Conservation (phyloP, 495 filamentous ascomycete species). For the Hypoxylon crocopeplum region DNA sequence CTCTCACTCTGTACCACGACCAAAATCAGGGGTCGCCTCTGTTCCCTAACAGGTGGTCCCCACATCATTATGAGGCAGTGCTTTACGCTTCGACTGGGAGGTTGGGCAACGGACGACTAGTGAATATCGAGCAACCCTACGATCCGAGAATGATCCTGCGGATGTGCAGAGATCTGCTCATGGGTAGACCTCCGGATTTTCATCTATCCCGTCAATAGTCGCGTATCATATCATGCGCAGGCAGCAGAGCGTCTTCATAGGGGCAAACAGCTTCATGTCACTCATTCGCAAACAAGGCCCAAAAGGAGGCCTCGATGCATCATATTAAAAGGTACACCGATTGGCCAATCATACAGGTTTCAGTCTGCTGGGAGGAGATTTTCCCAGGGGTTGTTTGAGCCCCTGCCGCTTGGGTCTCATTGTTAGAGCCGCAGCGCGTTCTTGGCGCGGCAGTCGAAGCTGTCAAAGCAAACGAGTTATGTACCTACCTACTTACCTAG, state of each 20-base stretch:
- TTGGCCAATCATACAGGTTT: slow-evolving; percentile 24
- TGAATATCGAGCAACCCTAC: no score
- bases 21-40: no score
- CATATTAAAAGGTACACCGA: background rate
- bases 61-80: no score
- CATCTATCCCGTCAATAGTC: slow-evolving; percentile 4
- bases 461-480: background rate
- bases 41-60: no score
- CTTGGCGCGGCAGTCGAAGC: slow-evolving; percentile 18
- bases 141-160: no score
- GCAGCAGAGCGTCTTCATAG: background rate
- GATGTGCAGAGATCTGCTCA: slow-evolving; percentile 16
- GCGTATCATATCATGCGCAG: slow-evolving; percentile 14
- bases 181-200: slow-evolving; percentile 4
- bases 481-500: background rate
- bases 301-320: background rate
- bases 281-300: slow-evolving; percentile 6
- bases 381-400: slow-evolving; percentile 31
- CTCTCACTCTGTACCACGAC: no score
- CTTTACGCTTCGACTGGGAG: no score
- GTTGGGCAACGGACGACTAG: no score
- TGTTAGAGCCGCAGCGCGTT: slow-evolving; percentile 1
- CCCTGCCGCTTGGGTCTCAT: slow-evolving; percentile 15
- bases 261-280: background rate
- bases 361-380: slow-evolving; percentile 20